phyloP scores from a whole-genome alignment of 2,329 filamentous ascomycete genomes.

The Colletotrichum viniferum region DNA sequence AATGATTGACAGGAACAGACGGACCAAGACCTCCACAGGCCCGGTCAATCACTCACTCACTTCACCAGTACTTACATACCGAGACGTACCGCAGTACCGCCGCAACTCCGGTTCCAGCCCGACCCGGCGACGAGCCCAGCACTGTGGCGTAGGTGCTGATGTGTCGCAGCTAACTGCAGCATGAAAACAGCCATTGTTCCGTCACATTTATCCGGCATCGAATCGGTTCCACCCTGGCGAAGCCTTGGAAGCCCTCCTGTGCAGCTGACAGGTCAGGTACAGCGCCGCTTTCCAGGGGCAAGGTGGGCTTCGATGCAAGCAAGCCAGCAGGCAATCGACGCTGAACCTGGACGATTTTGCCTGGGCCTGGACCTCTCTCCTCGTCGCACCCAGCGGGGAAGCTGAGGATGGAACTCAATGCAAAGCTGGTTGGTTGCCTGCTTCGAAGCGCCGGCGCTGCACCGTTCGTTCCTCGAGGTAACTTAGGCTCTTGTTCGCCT shows the following conservation, averaged over 20 bases:
- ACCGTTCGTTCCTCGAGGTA: neutral
- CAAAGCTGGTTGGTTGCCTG: neutral
- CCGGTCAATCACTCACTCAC: neutral
- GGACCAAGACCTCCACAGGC: neutral
- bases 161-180: constrained; percentile 1
- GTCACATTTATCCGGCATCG: constrained; percentile 9
- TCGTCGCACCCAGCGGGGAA: neutral
- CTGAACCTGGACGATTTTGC: neutral
- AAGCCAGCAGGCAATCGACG: neutral
- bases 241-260: neutral
- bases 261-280: constrained; percentile 10
- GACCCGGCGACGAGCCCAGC: neutral
- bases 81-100: constrained; percentile 6
- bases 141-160: constrained; percentile 4
- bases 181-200: constrained; percentile 18
- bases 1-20: constrained; percentile 1
- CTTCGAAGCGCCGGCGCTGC: neutral
- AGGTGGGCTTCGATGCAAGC: neutral
- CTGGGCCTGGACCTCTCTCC: neutral
- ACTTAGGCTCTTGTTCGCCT: neutral
- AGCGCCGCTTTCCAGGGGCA: neutral
- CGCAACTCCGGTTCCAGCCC: constrained; percentile 4
- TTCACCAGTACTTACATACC: neutral
- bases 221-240: neutral
- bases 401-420: neutral